These are phyloP conservation scores for Fusarium siculi DNA, from an alignment of 2,329 filamentous ascomycete species.

Conservation along the genomic window DNA sequence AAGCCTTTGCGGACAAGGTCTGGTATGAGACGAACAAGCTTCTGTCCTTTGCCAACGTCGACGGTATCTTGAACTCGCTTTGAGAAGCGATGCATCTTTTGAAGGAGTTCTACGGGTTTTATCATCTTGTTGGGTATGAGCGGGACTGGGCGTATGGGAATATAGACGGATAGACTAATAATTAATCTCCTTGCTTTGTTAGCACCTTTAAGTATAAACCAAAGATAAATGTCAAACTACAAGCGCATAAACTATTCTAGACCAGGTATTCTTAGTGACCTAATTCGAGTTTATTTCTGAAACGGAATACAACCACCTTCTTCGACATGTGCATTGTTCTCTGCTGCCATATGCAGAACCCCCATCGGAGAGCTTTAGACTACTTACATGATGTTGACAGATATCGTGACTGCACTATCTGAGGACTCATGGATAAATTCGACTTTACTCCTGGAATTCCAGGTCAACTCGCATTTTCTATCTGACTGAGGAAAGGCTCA, in stretches of 20 bases:
- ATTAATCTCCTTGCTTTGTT: not conserved
- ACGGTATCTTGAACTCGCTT: slow-evolving; percentile 28
- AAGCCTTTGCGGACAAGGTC: slow-evolving; percentile 47
- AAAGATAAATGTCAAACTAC: not conserved
- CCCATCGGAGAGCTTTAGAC: not conserved
- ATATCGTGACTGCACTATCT: not conserved
- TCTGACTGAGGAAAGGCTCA: too few species aligned
- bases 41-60: slow-evolving; percentile 47
- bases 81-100: not conserved
- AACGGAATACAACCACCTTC: not conserved
- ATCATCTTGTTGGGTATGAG: too few species aligned
- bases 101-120: too few species aligned
- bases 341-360: too few species aligned
- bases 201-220: not conserved
- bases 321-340: too few species aligned
- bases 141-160: too few species aligned
- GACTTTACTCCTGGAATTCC: too few species aligned
- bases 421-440: not conserved
- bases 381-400: not conserved
- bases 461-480: too few species aligned
- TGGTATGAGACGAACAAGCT: slow-evolving; percentile 54
- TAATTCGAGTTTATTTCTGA: not conserved
- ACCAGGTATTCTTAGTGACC: accelerated
- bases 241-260: not conserved
- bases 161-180: not conserved